Evolutionary conservation across 148 eudicot genomes (phyloP), one percentile per base, ranked within the genome.

Genomic region (Euryodendron excelsum): DNA sequence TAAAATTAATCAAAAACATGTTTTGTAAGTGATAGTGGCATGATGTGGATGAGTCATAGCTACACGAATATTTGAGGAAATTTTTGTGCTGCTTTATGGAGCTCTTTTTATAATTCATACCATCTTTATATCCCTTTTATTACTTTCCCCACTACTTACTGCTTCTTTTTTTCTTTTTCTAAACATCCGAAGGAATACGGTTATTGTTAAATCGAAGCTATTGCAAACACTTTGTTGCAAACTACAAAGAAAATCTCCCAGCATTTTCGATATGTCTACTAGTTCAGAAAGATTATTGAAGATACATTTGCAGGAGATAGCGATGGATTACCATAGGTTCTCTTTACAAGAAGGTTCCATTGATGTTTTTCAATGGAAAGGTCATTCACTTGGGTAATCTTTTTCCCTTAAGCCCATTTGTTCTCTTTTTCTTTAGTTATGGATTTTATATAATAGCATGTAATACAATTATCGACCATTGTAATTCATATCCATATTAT

Each of bases 361-460:
- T 67, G 77, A 66, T 76, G 74, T 92, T 50, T 87, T 81, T 79
- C 93, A 89, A 79, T 94, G 98, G 97, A 91, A 77, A 85, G 93
- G 87, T 65, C 98, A 92, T 81, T 74, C 86, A 18, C 70, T 82
- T 60, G 83, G 93, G 98, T 94, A 91, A 27, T 17, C 84, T 59
- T 69, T 71, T 75, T n/a, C 64, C 30, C 63, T 25, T 15, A 23
- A 34, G 48, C 37, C 67, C 45, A 64, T 23, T n/a, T 76, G 15
- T 7, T 48, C 62, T 33, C 3, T 12, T 33, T 34, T 63, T 10
- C 44, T 3, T 31, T 41, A n/a, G n/a, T n/a, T n/a, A n/a, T n/a
- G 37, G 12, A 18, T 58, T 6, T 23, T 37, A 3, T 81, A 11
- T 30, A 7, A 28, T 34, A 52, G 23, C 73, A 1, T 67, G 52